Percentiles rank a stretch among this genome's conserved stretches.
Conservation (phyloP, 1,139 yeast genomes). For the Arxiozyma bovina region DNA sequence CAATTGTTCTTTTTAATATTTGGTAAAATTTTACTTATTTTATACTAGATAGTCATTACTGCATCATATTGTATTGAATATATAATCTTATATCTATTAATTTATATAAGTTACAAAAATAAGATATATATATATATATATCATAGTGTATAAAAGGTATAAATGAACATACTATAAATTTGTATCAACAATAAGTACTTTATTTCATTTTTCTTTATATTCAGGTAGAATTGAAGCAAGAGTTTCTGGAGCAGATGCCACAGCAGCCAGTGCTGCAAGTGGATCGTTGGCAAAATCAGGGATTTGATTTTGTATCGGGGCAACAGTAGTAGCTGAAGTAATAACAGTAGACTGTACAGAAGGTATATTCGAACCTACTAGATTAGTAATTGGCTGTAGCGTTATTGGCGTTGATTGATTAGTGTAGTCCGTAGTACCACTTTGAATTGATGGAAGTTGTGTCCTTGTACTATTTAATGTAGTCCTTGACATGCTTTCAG, state of each 20-base stretch:
- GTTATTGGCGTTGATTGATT: background rate
- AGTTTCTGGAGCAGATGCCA: slow-evolving; percentile 30
- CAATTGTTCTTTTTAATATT: background rate
- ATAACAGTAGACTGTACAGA: background rate
- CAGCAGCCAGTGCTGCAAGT: slow-evolving; percentile 32
- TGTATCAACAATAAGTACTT: background rate
- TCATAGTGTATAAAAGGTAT: background rate
- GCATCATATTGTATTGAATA: background rate
- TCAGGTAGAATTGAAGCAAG: slow-evolving; percentile 11
- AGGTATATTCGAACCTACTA: background rate
- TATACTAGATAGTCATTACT: background rate
- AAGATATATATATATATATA: no score
- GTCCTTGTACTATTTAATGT: background rate
- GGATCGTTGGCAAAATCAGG: slow-evolving; percentile 31
- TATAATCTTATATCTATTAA: background rate
- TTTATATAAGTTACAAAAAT: background rate
- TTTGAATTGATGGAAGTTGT: background rate
- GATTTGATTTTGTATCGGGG: slow-evolving; percentile 1
- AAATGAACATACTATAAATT: background rate
- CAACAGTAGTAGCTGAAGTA: slow-evolving; percentile 6
- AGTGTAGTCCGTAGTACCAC: background rate
- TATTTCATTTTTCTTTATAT: background rate
- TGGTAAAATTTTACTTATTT: background rate
- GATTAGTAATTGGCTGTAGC: background rate
- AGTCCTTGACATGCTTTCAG: slow-evolving; percentile 4